Evolutionary conservation across 2,329 filamentous ascomycete species (phyloP).

Genomic region (Botrytis medusae): DNA sequence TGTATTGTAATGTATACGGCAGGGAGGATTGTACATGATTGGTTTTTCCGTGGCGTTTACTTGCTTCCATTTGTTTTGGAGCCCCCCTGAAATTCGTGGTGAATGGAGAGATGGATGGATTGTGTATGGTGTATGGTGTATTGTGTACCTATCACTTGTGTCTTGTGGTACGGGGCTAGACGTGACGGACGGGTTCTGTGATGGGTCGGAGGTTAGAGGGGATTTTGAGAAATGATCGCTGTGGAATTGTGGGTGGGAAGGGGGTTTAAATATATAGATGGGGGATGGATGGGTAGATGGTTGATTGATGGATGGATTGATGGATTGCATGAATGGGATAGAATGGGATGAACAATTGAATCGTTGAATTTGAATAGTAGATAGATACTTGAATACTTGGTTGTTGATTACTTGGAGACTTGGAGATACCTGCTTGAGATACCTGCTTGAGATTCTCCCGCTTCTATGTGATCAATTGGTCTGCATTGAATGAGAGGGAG

Average conservation of each 20-base stretch:
- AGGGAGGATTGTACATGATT: not conserved
- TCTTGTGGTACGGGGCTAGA: not conserved
- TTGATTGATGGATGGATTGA: not conserved
- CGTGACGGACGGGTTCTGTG: not conserved
- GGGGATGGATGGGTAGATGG: not conserved
- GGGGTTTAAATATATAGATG: not conserved
- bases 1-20: too few relatives aligned
- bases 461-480: not conserved
- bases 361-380: not conserved
- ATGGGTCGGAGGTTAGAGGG: not conserved
- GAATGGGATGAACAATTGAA: constrained; percentile 5
- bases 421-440: not conserved
- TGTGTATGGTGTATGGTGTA: not conserved
- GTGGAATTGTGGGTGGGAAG: not conserved
- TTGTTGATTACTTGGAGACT: not conserved
- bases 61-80: not conserved
- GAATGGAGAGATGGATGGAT: too few relatives aligned
- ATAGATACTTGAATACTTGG: not conserved
- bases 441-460: not conserved
- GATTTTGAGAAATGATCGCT: not conserved
- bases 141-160: not conserved
- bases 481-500: not conserved
- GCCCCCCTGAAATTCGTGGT: not conserved
- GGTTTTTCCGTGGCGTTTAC: not conserved
- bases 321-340: not conserved